Conservation (phyloP, 371 early-diverging fungal species). For the Mucor indicus region DNA sequence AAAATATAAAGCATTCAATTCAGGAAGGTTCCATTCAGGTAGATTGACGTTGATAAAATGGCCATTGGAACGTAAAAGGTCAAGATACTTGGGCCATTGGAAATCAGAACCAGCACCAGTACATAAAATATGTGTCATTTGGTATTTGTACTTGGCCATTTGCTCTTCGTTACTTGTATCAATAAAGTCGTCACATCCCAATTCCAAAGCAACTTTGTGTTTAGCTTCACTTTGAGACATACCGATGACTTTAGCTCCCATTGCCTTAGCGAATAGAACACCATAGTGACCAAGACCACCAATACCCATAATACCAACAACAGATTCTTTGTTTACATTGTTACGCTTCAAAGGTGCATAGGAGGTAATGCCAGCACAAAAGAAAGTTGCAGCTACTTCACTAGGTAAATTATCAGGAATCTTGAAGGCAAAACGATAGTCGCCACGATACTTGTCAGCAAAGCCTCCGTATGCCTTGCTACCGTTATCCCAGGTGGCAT, state of each 20-base stretch:
- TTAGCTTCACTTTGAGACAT: slow-evolving; percentile 24
- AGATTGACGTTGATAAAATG: slow-evolving; percentile 56
- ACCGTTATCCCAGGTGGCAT: slow-evolving; percentile 47
- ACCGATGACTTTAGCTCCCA: slow-evolving; percentile 5
- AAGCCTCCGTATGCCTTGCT: slow-evolving; percentile 46
- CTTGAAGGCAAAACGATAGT: slow-evolving; percentile 41
- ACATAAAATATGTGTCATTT: slow-evolving; percentile 30
- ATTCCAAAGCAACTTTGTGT: slow-evolving; percentile 27
- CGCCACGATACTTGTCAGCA: slow-evolving; percentile 21
- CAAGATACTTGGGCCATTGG: slow-evolving; percentile 23
- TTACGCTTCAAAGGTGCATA: slow-evolving; percentile 56
- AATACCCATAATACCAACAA: slow-evolving; percentile 50
- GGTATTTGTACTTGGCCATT: slow-evolving; percentile 44
- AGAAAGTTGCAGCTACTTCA: slow-evolving; percentile 24
- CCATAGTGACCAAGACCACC: slow-evolving; percentile 71
- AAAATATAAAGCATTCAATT: neutral
- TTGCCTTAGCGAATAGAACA: slow-evolving; percentile 28
- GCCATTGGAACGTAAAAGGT: slow-evolving; percentile 43
- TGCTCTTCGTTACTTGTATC: slow-evolving; percentile 29
- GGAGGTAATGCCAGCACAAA: slow-evolving; percentile 13
- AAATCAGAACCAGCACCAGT: slow-evolving; percentile 24
- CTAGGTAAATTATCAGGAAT: slow-evolving; percentile 50
- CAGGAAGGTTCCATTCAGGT: slow-evolving; percentile 44
- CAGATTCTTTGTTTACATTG: slow-evolving; percentile 43
- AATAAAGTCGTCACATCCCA: slow-evolving; percentile 41